Percentiles rank a stretch among this genome's conserved stretches.
These are phyloP conservation scores for Fusarium sp. DNA, from an alignment of 2,329 filamentous ascomycete species.

Conservation along the genomic window DNA sequence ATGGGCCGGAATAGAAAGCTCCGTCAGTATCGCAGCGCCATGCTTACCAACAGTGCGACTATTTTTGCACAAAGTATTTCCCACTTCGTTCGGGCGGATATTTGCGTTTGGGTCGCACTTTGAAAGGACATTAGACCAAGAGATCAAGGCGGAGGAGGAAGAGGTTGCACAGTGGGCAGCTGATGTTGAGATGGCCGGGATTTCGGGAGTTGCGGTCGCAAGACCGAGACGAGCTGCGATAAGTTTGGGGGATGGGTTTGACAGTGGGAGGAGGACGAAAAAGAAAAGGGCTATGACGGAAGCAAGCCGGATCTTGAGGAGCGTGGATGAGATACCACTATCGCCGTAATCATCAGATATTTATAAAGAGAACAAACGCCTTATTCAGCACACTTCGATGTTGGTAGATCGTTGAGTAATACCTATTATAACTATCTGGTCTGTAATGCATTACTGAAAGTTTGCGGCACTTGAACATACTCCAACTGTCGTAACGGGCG, in stretches of 20 bases:
- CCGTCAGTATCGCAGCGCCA: constrained; percentile 4
- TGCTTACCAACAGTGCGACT: constrained; percentile 5
- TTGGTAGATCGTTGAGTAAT: no score
- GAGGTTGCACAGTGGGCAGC: constrained; percentile 7
- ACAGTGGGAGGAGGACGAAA: background rate
- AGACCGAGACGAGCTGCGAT: constrained; percentile 5
- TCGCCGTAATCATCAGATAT: background rate
- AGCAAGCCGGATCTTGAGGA: constrained; percentile 7
- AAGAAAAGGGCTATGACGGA: constrained; percentile 4
- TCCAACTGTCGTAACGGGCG: rapidly evolving
- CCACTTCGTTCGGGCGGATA: constrained; percentile 1
- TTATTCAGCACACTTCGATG: no score
- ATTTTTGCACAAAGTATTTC: constrained; percentile 1
- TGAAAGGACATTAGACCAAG: background rate
- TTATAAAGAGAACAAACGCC: rapidly evolving
- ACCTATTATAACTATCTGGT: rapidly evolving
- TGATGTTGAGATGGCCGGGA: background rate
- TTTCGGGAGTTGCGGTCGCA: background rate
- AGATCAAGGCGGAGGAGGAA: constrained; percentile 14
- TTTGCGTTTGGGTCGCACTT: constrained; percentile 3
- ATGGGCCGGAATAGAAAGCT: constrained; percentile 13
- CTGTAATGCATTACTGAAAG: rapidly evolving
- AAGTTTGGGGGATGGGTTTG: background rate
- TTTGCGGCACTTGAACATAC: rapidly evolving
- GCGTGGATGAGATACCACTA: constrained; percentile 4